Evolutionary conservation across 805 yeast species (phyloP), one percentile per base, ranked within the genome.

Genomic region (Jamesozyma gamospora): DNA sequence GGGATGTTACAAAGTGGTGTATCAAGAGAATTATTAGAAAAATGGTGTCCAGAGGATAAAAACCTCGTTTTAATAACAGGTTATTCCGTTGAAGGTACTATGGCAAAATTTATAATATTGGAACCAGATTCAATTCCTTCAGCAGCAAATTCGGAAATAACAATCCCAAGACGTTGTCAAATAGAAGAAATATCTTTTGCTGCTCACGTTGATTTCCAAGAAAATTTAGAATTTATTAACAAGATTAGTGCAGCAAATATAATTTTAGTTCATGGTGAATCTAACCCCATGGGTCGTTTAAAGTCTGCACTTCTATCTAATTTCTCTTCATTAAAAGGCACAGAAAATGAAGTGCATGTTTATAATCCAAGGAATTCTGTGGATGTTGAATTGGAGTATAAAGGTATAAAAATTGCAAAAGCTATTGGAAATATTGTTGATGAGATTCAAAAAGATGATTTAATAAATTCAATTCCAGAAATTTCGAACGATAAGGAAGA

Each of bases 1-100:
- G 99, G 99, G 58, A 92, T 92, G 99, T 68, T 92, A 36, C 98
- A 90, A 59, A 88, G 83, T 57, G 99, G 99, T 45, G 79, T 88
- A 3, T 86, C 96, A 0, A 71, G 99, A 50, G 92, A 83, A 50
- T 67, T 92, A 16, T 69, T 92, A 24, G 99, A 92, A 55, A 76
- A 82, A 58, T 92, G 99, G 99, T 88, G 95, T 4, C 98, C 99
- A 0, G 97, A 92, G 52, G 82, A 94, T 3, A 81, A 85, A 53
- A 92, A 92, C 52, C 69, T 94, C 2, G 78, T 87, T 19, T 74
- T 92, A 17, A 63, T 92, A 57, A 92, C 99, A 0, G 99, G 99
- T 66, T 92, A 92, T 60, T 88, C 97, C 6, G 95, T 92, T 8
- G 99, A 92, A 56, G 99, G 99, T 15, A 92, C 98, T 0, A 77